Evolutionary conservation across 805 yeast species (phyloP), one percentile per base, ranked within the genome.

Genomic region (Metschnikowia similis): DNA sequence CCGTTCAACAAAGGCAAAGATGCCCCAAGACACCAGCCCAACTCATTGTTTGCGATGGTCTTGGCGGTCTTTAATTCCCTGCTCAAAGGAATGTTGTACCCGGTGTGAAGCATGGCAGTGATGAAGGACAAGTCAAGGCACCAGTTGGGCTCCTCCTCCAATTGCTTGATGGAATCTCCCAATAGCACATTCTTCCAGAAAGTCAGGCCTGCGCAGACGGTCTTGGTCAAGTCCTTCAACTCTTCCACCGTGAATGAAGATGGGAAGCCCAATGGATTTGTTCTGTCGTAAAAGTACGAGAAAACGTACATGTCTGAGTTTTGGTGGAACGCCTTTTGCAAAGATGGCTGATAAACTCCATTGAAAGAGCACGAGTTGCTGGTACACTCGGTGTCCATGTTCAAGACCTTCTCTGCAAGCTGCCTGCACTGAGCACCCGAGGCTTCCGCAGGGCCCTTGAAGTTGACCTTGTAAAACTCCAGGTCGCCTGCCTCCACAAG

Each of bases 11-110:
- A 73, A 8, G 98, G 98, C 60, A 94, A 78, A 1, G 97, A 89
- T 1, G 98, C 99, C 60, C 99, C 99, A 49, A 94, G 76, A 75
- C 98, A 94, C 99, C 99, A 94, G 32, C 99, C 99, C 47, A 94
- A 77, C 72, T 94, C 99, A 61, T 89, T 90, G 63, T 83, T 82
- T 47, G 83, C 86, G 59, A 94, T 89, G 65, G 82, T 90, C 74
- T 89, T 84, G 8, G 97, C 98, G 6, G 97, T 94, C 67, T 82
- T 87, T 58, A 94, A 82, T 69, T 92, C 97, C 66, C 98, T 83
- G 56, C 79, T 75, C 51, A 88, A 78, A 53, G 97, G 97, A 56
- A 94, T 89, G 59, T 92, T 97, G 69, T 94, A 94, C 40, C 99
- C 99, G n/a, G 91, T 85, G 69, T 91, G 97, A 56, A 94, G 75